These are phyloP conservation scores for Phtheirospermum japonicum DNA, from an alignment of 257 asterid species.

Conservation along the genomic window DNA sequence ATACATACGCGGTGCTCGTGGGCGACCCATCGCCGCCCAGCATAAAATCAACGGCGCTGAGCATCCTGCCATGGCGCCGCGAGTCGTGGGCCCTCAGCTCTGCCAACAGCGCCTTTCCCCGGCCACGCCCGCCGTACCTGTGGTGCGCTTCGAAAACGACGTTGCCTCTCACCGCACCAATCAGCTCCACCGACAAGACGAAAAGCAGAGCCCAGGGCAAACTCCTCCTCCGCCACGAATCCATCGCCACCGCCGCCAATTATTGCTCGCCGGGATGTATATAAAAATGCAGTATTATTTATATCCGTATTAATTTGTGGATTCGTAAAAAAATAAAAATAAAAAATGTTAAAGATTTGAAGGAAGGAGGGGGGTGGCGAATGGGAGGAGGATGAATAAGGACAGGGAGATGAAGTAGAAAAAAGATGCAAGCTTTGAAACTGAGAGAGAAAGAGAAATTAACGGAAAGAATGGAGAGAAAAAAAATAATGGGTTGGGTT, in stretches of 20 bases:
- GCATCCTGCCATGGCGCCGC: conserved; percentile 59
- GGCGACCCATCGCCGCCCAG: conserved; percentile 59
- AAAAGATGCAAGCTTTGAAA: not conserved
- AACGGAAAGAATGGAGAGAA: conserved; percentile 7
- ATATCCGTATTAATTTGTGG: not conserved
- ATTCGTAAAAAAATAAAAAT: not conserved
- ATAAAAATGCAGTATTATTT: not conserved
- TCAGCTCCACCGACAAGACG: conserved; percentile 19
- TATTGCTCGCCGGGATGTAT: not conserved
- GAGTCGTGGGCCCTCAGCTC: conserved; percentile 51
- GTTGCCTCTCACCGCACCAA: conserved; percentile 28
- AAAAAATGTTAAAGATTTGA: not conserved
- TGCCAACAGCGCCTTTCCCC: conserved; percentile 30
- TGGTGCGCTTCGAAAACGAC: conserved; percentile 42
- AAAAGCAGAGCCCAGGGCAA: conserved; percentile 8
- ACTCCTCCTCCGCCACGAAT: conserved; percentile 34
- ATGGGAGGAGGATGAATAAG: conserved; percentile 24
- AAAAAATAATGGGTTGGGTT: conserved; percentile 23
- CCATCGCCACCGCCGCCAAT: conserved; percentile 38
- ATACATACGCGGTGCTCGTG: conserved; percentile 47
- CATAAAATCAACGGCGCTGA: conserved; percentile 41
- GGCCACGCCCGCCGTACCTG: conserved; percentile 45
- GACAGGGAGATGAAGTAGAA: not conserved
- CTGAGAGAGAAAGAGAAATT: conserved; percentile 20
- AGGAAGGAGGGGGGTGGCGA: conserved; percentile 20